phyloP scores from a whole-genome alignment of 2,329 filamentous ascomycete species.

The Mycosphaerella sp. region DNA sequence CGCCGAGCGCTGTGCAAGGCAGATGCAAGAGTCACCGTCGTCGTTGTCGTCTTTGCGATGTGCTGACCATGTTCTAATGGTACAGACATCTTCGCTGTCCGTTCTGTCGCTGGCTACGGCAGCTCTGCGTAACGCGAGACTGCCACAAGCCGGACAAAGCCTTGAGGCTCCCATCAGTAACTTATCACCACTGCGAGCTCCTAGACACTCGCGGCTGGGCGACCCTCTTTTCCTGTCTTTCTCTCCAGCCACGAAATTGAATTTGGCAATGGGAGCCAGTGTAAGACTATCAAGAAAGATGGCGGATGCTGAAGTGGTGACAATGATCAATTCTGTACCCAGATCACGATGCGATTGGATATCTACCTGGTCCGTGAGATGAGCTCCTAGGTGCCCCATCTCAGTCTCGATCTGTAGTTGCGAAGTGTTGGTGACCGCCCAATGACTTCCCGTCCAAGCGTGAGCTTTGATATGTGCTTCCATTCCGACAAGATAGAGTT shows the following conservation, averaged over 20 bases:
- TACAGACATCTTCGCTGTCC: slow-evolving; percentile 7
- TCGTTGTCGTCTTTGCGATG: background rate
- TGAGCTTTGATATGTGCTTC: slow-evolving; percentile 20
- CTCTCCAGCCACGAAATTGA: slow-evolving; percentile 14
- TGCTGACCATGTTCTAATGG: slow-evolving; percentile 26
- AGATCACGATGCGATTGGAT: slow-evolving; percentile 22
- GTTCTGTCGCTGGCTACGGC: slow-evolving; percentile 52
- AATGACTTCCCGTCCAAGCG: slow-evolving; percentile 15
- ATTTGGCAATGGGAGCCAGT: slow-evolving; percentile 14
- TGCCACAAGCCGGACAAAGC: slow-evolving; percentile 48
- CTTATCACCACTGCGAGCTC: slow-evolving; percentile 3
- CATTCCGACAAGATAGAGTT: slow-evolving; percentile 24
- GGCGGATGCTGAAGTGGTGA: slow-evolving; percentile 13
- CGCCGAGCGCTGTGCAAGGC: slow-evolving; percentile 19
- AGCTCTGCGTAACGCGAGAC: slow-evolving; percentile 55
- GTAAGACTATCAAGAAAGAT: slow-evolving; percentile 23
- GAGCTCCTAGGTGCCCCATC: slow-evolving; percentile 8
- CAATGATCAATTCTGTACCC: slow-evolving; percentile 23
- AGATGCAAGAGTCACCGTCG: slow-evolving; percentile 28
- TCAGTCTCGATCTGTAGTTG: slow-evolving; percentile 15
- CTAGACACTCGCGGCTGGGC: background rate
- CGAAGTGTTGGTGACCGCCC: slow-evolving; percentile 13
- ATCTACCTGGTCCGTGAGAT: slow-evolving; percentile 18
- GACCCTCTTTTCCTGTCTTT: no score
- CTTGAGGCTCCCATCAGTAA: slow-evolving; percentile 30